Percentiles rank a stretch among this genome's conserved stretches.
Conservation (phyloP, 305 asterid species). For the Fraxinus ornus region DNA sequence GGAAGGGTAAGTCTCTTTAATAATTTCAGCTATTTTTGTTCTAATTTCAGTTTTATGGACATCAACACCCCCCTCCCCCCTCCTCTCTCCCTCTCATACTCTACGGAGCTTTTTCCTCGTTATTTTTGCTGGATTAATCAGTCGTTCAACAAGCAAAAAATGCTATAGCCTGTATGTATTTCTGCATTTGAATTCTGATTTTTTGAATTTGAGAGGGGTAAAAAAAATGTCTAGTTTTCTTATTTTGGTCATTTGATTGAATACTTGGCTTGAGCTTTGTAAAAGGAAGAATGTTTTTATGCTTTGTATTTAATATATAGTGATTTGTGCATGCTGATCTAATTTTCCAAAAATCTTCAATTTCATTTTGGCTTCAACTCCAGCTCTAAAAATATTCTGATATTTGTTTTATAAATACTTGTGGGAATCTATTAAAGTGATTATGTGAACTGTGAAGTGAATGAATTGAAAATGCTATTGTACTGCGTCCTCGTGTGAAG, state of each 20-base stretch:
- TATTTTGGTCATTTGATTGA: not conserved
- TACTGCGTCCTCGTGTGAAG: not conserved
- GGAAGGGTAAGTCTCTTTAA: slow-evolving; percentile 44
- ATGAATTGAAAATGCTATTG: not conserved
- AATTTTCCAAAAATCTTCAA: not conserved
- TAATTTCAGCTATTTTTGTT: not conserved
- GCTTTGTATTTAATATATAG: not conserved
- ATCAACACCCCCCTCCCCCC: not conserved
- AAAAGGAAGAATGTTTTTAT: not conserved
- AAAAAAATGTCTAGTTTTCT: not conserved
- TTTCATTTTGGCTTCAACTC: not conserved
- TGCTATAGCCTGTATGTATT: not conserved
- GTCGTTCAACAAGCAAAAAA: not conserved
- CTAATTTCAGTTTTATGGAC: not conserved
- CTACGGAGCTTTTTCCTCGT: not conserved
- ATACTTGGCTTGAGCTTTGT: not conserved
- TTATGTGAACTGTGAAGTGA: not conserved
- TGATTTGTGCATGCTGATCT: not conserved
- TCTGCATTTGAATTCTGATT: not conserved
- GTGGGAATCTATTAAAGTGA: not conserved
- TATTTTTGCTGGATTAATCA: not conserved
- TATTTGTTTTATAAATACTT: not conserved
- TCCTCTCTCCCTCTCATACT: too few species aligned
- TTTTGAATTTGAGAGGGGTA: too few species aligned
- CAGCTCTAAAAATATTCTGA: not conserved